Percentiles rank a stretch among this genome's conserved stretches.
These are phyloP conservation scores for Chaetomium tenue DNA, from an alignment of 495 filamentous ascomycete genomes.

Conservation along the genomic window DNA sequence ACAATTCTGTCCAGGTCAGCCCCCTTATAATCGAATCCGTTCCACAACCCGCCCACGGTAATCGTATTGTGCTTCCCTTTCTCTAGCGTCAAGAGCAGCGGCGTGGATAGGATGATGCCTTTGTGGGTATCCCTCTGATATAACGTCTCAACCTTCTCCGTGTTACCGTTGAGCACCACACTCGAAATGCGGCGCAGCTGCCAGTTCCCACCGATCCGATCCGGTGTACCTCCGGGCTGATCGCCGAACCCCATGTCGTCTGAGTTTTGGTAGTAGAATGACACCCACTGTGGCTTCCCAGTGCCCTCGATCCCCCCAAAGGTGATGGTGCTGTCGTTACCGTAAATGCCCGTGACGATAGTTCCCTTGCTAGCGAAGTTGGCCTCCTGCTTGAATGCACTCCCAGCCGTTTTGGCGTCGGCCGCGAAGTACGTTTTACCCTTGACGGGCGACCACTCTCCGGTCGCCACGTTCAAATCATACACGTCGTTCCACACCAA, in stretches of 20 bases:
- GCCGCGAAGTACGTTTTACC: conserved; percentile 44
- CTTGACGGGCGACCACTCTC: conserved; percentile 43
- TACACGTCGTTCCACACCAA: conserved; percentile 48
- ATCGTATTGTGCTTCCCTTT: conserved; percentile 43
- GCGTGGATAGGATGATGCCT: conserved; percentile 45
- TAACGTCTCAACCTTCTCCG: conserved; percentile 38
- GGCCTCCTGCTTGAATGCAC: conserved; percentile 51
- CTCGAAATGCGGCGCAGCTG: conserved; percentile 45
- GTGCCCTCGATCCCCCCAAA: conserved; percentile 49
- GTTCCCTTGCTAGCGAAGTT: conserved; percentile 48
- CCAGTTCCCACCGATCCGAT: conserved; percentile 46
- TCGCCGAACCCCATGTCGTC: conserved; percentile 41
- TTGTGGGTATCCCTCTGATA: conserved; percentile 49
- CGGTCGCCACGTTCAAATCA: conserved; percentile 48
- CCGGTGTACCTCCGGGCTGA: conserved; percentile 43
- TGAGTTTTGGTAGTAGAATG: conserved; percentile 50
- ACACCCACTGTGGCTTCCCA: conserved; percentile 54
- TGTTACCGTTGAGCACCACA: conserved; percentile 45
- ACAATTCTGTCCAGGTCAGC: conserved; percentile 47
- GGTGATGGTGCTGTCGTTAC: conserved; percentile 52
- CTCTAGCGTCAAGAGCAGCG: conserved; percentile 39
- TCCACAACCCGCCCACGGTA: conserved; percentile 43
- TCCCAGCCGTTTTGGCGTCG: conserved; percentile 42
- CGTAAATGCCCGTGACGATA: conserved; percentile 51
- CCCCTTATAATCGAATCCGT: conserved; percentile 43